Conservation (phyloP, 2,329 filamentous ascomycete species). For the Colletotrichum melonis region DNA sequence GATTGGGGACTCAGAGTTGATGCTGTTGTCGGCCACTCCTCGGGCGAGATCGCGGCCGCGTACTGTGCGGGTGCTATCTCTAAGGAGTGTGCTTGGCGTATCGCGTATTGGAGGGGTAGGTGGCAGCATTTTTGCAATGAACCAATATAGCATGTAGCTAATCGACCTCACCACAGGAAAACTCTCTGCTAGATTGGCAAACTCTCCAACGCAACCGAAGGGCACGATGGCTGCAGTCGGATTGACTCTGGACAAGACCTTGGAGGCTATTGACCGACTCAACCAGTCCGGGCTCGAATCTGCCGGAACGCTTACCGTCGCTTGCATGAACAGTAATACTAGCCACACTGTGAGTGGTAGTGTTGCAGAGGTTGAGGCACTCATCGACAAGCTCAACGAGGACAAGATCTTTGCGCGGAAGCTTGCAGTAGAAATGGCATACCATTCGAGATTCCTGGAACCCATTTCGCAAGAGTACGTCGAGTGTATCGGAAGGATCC, state of each 20-base stretch:
- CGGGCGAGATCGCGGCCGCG: constrained; percentile 54
- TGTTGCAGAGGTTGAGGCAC: constrained; percentile 52
- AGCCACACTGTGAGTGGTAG: constrained; percentile 64
- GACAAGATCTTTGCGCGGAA: constrained; percentile 33
- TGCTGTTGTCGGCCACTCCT: constrained; percentile 48
- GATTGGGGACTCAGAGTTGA: constrained; percentile 42
- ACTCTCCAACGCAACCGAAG: constrained; percentile 29
- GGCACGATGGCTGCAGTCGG: constrained; percentile 66
- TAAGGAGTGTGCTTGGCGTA: constrained; percentile 52
- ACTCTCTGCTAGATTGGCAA: constrained; percentile 44
- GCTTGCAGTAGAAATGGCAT: constrained; percentile 18
- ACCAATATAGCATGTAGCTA: too few species aligned
- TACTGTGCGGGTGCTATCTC: constrained; percentile 50
- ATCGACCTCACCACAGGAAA: constrained; percentile 33
- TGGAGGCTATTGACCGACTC: constrained; percentile 40
- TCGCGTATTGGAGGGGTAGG: constrained; percentile 61
- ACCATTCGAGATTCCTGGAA: constrained; percentile 19
- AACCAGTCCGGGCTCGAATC: constrained; percentile 20
- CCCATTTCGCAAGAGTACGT: constrained; percentile 10
- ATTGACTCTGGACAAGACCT: constrained; percentile 44
- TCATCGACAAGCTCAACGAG: constrained; percentile 49
- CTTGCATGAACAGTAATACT: constrained; percentile 62
- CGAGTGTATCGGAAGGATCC: neutral
- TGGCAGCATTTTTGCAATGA: neutral
- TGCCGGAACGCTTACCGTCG: constrained; percentile 20